These are phyloP conservation scores for Fomitopsis palustris DNA, from an alignment of 1,284 basidiomycete genomes.

Conservation along the genomic window DNA sequence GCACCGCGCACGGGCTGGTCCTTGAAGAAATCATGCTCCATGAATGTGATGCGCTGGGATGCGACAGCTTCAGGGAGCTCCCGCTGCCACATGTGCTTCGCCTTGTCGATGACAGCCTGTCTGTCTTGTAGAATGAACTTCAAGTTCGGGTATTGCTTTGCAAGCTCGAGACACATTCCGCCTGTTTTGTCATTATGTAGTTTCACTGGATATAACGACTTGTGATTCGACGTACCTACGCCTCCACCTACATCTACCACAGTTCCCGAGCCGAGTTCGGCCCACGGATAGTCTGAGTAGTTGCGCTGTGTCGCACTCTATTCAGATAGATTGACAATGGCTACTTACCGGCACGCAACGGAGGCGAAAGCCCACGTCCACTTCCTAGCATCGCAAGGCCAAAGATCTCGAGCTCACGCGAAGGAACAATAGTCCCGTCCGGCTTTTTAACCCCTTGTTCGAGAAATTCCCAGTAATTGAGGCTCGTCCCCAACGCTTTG, in stretches of 20 bases:
- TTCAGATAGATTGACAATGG: too few relatives aligned
- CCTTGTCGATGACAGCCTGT: conserved; percentile 11
- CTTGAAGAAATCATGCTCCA: conserved; percentile 29
- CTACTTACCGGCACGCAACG: conserved; percentile 9
- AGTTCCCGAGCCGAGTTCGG: conserved; percentile 5
- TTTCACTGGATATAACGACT: too few relatives aligned
- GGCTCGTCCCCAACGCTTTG: conserved; percentile 3
- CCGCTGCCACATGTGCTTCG: conserved; percentile 10
- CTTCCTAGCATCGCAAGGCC: conserved; percentile 14
- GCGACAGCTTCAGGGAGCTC: conserved; percentile 8
- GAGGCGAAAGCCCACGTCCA: conserved; percentile 8
- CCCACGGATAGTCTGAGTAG: conserved; percentile 16
- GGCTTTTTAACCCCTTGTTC: conserved; percentile 6
- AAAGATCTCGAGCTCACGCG: conserved; percentile 10
- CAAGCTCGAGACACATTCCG: conserved; percentile 12
- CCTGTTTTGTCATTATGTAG: too few relatives aligned
- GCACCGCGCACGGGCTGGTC: conserved; percentile 27
- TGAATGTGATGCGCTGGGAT: conserved; percentile 4
- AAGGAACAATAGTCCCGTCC: conserved; percentile 5
- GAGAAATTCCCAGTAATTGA: conserved; percentile 11
- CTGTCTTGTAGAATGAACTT: conserved; percentile 21
- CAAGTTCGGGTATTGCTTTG: conserved; percentile 12
- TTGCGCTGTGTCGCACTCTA: too few relatives aligned
- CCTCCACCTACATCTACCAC: conserved; percentile 21
- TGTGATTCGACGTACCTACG: conserved; percentile 8